Evolutionary conservation across 148 eudicot genomes (phyloP).

Genomic region (Rhododendron williamsianum): DNA sequence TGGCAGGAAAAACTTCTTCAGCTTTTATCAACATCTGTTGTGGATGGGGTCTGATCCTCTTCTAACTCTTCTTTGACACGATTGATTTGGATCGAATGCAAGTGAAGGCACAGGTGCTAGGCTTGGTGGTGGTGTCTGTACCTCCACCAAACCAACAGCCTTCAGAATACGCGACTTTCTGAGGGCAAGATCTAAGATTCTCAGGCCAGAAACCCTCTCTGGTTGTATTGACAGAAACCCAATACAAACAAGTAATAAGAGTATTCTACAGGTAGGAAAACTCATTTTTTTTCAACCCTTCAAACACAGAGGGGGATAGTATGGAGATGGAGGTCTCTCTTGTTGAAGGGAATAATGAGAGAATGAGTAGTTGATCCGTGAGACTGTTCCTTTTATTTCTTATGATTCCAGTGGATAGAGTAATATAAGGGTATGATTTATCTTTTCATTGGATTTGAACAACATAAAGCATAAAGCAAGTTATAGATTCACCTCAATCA

Average conservation of each 20-base stretch:
- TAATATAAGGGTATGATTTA: slow-evolving; percentile 12
- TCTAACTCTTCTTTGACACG: slow-evolving; percentile 58
- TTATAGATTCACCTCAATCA: slow-evolving; percentile 73
- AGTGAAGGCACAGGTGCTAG: slow-evolving; percentile 42
- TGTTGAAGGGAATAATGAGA: slow-evolving; percentile 14
- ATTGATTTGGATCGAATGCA: slow-evolving; percentile 50
- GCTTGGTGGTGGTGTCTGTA: slow-evolving; percentile 18
- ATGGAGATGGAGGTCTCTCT: background rate
- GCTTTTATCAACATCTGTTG: slow-evolving; percentile 42
- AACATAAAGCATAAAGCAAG: slow-evolving; percentile 32
- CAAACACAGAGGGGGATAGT: slow-evolving; percentile 4
- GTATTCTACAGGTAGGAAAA: slow-evolving; percentile 23
- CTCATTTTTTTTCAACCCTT: slow-evolving; percentile 27
- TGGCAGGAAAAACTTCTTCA: background rate
- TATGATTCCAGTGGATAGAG: slow-evolving; percentile 12
- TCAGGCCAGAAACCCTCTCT: slow-evolving; percentile 33
- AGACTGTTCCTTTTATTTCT: slow-evolving; percentile 9
- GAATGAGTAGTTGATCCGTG: slow-evolving; percentile 20
- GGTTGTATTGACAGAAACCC: slow-evolving; percentile 43
- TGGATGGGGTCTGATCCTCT: slow-evolving; percentile 86
- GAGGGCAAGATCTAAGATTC: slow-evolving; percentile 56
- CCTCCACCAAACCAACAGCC: slow-evolving; percentile 11
- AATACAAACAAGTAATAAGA: slow-evolving; percentile 42
- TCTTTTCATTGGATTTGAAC: slow-evolving; percentile 30
- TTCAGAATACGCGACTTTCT: slow-evolving; percentile 25